Base-by-base conservation (phyloP, 441 rosid genomes). In the Gossypium aridum region DNA sequence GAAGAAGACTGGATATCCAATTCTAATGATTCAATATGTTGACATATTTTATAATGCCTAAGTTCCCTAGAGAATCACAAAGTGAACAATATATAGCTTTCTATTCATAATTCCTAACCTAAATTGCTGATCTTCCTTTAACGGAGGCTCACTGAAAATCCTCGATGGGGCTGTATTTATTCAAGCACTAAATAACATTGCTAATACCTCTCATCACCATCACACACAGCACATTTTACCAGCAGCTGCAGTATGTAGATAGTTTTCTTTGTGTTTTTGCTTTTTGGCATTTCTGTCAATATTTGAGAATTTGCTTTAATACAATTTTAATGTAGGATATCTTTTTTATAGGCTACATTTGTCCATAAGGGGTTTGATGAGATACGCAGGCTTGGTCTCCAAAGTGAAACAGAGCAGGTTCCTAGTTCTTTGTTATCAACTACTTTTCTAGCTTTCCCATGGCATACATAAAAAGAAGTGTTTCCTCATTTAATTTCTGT, bases 301-400 rank as follows among this genome's bases (percentile, higher is more conserved):
- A 37, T 55, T 79, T 54, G 31, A 64, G 59, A 60, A 49, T 59
- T 45, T 72, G 66, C 49, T 71, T 75, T 64, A 82, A 69, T 75
- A 66, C 75, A 71, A 16, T 17, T 64, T 25, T 34, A 28, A 62
- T 66, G 7, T 63, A 7, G 28, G 47, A 49, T 20, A 66, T 57
- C 25, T 13, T 20, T 65, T 75, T 39, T 76, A 31, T 65, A 96
- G 98, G 85, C 86, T 72, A 96, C 98, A 60, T 92, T 96, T 82
- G 56, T 84, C 66, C 97, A 96, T 74, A 91, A 96, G 88, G 99
- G 99, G 49, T 96, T 94, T 78, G 99, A 96, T 67, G 97, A 96
- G 84, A 91, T 87, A 72, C 92, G 98, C 57, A 88, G 97, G 57
- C 97, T 96, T 81, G 99, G 99, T 80, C 98, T 94, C 60, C 83